phyloP scores from a whole-genome alignment of 225 moss, liverwort and hornwort species.

The Climacium dendroides region DNA sequence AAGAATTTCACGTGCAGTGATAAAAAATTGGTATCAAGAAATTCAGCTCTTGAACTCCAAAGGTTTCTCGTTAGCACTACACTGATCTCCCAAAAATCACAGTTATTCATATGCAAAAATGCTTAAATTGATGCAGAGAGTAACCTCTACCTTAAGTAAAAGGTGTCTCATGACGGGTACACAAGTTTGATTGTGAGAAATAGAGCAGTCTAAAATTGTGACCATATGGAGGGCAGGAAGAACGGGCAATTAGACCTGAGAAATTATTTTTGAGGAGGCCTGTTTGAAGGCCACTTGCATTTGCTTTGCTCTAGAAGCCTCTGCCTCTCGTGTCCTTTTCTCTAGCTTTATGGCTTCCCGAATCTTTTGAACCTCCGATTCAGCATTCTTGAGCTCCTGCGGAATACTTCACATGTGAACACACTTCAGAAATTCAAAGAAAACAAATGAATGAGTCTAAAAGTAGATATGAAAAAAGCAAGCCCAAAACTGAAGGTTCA shows the following conservation, averaged over 20 bases:
- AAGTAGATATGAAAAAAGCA: background rate
- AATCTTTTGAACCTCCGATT: conserved; percentile 14
- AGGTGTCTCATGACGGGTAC: background rate
- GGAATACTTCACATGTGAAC: background rate
- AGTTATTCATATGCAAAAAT: background rate
- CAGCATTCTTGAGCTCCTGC: conserved; percentile 30
- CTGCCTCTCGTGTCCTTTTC: conserved; percentile 9
- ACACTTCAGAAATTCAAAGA: background rate
- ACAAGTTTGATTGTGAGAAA: background rate
- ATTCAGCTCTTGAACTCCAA: background rate
- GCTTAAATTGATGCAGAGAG: background rate
- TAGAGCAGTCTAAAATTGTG: background rate
- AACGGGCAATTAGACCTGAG: conserved; percentile 5
- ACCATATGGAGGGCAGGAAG: background rate
- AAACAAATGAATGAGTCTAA: background rate
- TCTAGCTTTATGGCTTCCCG: conserved; percentile 9
- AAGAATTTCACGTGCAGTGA: background rate
- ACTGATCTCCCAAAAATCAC: background rate
- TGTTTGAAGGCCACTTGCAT: conserved; percentile 25
- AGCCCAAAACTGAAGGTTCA: background rate
- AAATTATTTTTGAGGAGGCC: conserved; percentile 22
- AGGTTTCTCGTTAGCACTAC: background rate
- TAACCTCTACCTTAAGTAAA: background rate
- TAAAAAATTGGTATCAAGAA: background rate
- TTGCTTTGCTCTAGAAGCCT: conserved; percentile 9